Percentiles rank a stretch among this genome's conserved stretches.
These are phyloP conservation scores for Phytophthora ramorum DNA, from an alignment of 352 stramenopile genomes.

Conservation along the genomic window DNA sequence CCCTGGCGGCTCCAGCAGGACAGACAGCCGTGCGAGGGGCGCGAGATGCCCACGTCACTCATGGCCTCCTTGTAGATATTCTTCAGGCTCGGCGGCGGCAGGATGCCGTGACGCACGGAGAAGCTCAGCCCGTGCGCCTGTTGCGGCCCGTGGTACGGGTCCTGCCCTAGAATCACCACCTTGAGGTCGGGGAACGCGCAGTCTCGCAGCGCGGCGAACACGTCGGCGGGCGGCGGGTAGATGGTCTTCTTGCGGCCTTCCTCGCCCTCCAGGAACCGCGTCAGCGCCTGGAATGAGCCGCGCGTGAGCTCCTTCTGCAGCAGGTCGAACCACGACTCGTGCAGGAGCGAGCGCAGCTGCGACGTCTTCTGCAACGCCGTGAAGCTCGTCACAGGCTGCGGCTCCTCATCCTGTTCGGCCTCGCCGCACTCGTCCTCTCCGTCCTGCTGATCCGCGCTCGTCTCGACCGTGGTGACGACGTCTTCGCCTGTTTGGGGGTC, in stretches of 20 bases:
- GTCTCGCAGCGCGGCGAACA: slow-evolving; percentile 92
- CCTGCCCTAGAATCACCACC: slow-evolving; percentile 95
- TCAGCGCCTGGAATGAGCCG: slow-evolving; percentile 56
- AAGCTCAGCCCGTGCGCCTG: slow-evolving; percentile 92
- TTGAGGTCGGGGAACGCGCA: slow-evolving; percentile 89
- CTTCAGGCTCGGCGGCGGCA: slow-evolving; percentile 93
- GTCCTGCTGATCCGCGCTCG: background rate
- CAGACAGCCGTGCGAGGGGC: slow-evolving; percentile 92
- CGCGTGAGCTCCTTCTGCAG: slow-evolving; percentile 58
- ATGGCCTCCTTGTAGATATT: slow-evolving; percentile 99
- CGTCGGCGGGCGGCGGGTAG: slow-evolving; percentile 85
- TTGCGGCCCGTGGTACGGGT: slow-evolving; percentile 89
- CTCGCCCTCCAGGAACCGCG: slow-evolving; percentile 57
- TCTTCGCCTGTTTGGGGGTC: background rate
- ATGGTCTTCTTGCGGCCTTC: slow-evolving; percentile 78
- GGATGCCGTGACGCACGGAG: slow-evolving; percentile 91
- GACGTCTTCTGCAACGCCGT: slow-evolving; percentile 30
- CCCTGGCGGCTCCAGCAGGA: slow-evolving; percentile 94
- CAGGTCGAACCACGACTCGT: slow-evolving; percentile 64
- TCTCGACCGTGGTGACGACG: background rate
- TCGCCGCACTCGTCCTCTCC: background rate
- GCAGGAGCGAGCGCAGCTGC: slow-evolving; percentile 53
- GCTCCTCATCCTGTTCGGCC: background rate
- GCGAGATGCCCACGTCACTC: slow-evolving; percentile 73
- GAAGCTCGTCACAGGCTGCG: slow-evolving; percentile 36